Base-by-base conservation (phyloP, 805 yeast genomes). In the Komagataella pseudopastoris region DNA sequence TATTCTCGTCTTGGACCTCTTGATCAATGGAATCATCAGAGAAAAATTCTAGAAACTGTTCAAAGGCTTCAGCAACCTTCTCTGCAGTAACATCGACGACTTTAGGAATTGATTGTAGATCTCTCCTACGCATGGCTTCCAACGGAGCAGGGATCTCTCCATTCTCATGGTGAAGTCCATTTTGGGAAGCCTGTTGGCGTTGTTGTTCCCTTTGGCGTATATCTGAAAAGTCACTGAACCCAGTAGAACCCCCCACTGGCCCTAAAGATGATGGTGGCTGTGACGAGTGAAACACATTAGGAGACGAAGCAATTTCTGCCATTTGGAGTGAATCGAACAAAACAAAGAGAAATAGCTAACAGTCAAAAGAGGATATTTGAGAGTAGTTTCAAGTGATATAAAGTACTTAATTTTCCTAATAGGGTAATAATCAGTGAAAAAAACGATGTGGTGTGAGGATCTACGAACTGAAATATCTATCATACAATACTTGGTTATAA, bases 31-130 rank as follows among this genome's bases (percentile, higher is more conserved):
- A 63, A 6, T 66, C 70, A 47, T 77, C 77, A 23, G 16, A 22
- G 23, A 18, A 45, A 61, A 72, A 91, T 36, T 78, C 85, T 52
- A 91, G 67, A 61, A 91, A 91, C 56, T 76, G 79, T 64, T 90
- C 96, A 64, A 93, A 91, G 14, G 90, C 81, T 65, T 88, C 96
- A 47, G 91, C 78, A 16, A 93, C 97, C 58, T 88, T 88, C 63
- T 90, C 97, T 53, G 96, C 97, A 3, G 96, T 88, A 48, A 81
- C 80, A 69, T 93, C 99, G 23, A 79, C 79, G 23, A 93, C 96
- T 62, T 85, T 88, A 23, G 95, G 89, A 51, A 91, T 87, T 23
- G 81, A 80, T 53, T 78, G 72, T 53, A 83, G 70, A 54, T 78
- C 77, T 60, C 83, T 75, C 68, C 85, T 75, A 59, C 75, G 68